Conservation (phyloP, 1,284 basidiomycete genomes). For the Sutorius eximius region DNA sequence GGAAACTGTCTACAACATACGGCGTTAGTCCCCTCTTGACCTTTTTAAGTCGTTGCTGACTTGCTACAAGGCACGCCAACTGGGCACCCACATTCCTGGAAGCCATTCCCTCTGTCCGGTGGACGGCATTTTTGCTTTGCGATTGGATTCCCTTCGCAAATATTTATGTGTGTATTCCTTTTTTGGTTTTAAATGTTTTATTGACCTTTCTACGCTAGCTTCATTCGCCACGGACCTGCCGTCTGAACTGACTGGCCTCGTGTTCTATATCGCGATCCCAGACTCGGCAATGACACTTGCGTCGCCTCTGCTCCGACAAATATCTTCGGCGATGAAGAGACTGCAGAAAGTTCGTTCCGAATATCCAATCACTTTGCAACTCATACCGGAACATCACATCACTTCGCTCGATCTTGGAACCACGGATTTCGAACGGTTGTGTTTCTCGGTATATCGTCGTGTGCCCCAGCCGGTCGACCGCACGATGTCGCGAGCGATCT, state of each 20-base stretch:
- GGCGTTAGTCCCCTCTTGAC: conserved; percentile 44
- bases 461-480: conserved; percentile 61
- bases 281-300: conserved; percentile 55
- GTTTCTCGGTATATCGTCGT: conserved; percentile 68
- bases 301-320: conserved; percentile 62
- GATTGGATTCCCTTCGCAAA: conserved; percentile 67
- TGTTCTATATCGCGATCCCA: conserved; percentile 71
- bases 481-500: conserved; percentile 53
- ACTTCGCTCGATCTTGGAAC: conserved; percentile 30
- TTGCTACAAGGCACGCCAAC: conserved; percentile 52
- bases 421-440: conserved; percentile 41
- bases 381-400: conserved; percentile 65
- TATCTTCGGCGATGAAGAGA: conserved; percentile 60
- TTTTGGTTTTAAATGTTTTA: not conserved
- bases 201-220: conserved; percentile 35
- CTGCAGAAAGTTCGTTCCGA: conserved; percentile 47
- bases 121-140: conserved; percentile 59
- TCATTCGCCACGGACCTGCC: conserved; percentile 52
- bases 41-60: conserved; percentile 4
- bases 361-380: conserved; percentile 57
- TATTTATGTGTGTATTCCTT: conserved; percentile 46
- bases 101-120: conserved; percentile 43
- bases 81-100: conserved; percentile 58
- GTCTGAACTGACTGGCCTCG: conserved; percentile 41
- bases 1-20: conserved; percentile 52